Evolutionary conservation across 495 filamentous ascomycete genomes (phyloP), one percentile per base, ranked within the genome.

Genomic region (Xylaria nigripes): DNA sequence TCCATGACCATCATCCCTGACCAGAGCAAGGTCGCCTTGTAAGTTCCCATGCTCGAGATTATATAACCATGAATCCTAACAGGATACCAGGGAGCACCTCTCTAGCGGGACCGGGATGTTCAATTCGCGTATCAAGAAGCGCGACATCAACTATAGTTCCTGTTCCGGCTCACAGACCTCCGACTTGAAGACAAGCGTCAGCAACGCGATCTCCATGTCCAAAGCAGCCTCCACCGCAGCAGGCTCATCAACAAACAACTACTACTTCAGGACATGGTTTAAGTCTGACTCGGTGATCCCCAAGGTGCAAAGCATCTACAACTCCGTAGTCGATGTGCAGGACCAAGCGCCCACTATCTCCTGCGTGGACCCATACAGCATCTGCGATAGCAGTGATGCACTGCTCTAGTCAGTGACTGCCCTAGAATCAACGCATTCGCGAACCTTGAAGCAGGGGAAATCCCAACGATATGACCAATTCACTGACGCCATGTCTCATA

Each of bases 191-290:
- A 62, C 62, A n/a, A 54, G 50, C 23, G 62, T 65, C 16, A 32
- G 29, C 4, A 54, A 65, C 40, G 62, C 62, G 16, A 62, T 66
- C 54, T 61, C 61, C 29, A 29, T 66, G 52, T 43, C 53, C 27
- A 15, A 13, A 24, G 45, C 52, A 4, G 58, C 61, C 3, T 54
- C 57, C 50, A 60, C 61, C 2, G 63, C 61, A 0, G 63, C 61
- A 12, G 51, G n/a, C 6, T 48, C n/a, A n/a, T n/a, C n/a, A n/a
- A n/a, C 50, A 1, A 49, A 49, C 16, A 22, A 27, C 18, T 16
- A 61, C 54, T 63, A 64, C 42, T 66, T 45, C 58, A 64, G 56
- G 13, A 56, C 48, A 13, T 66, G 63, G 63, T 66, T 66, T 51
- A 64, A 51, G 43, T 57, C 58, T 1, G 61, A 58, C 29, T 55